These are phyloP conservation scores for Pisolithus thermaeus DNA, from an alignment of 1,284 basidiomycete species.

Conservation along the genomic window DNA sequence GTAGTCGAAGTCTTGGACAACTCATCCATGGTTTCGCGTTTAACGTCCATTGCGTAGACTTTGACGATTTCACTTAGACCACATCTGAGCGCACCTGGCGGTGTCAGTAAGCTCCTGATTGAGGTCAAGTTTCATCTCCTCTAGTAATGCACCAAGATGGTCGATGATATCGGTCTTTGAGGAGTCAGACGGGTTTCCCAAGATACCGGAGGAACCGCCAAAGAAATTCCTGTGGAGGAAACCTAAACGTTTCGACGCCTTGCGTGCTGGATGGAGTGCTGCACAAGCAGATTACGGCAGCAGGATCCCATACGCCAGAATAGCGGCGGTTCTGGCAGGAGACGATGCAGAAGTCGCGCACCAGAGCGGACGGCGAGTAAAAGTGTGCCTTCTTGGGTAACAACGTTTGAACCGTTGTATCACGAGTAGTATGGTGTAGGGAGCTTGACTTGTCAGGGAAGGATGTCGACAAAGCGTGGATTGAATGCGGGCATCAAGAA, in stretches of 20 bases:
- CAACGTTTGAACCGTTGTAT: conserved; percentile 63
- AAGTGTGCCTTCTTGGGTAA: conserved; percentile 51
- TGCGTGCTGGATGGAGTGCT: conserved; percentile 38
- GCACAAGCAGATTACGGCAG: conserved; percentile 51
- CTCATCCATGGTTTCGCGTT: conserved; percentile 39
- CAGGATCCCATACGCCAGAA: conserved; percentile 63
- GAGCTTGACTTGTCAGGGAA: conserved; percentile 29
- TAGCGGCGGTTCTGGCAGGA: conserved; percentile 73
- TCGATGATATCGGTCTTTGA: conserved; percentile 18
- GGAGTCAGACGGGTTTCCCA: conserved; percentile 5
- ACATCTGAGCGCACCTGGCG: conserved; percentile 10
- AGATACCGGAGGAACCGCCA: conserved; percentile 5
- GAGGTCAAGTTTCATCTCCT: conserved; percentile 35
- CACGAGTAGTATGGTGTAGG: conserved; percentile 49
- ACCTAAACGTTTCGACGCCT: conserved; percentile 46
- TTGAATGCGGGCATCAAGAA: conserved; percentile 71
- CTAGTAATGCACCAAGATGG: conserved; percentile 40
- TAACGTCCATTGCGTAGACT: conserved; percentile 39
- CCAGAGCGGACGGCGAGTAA: conserved; percentile 55
- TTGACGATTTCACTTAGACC: conserved; percentile 36
- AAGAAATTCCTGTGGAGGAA: conserved; percentile 48
- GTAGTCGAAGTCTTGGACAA: conserved; percentile 13
- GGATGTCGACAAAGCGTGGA: conserved; percentile 39
- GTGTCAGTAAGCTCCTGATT: conserved; percentile 30
- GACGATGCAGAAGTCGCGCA: conserved; percentile 78